phyloP scores from a whole-genome alignment of 441 rosid species.

The Populus hybrid region DNA sequence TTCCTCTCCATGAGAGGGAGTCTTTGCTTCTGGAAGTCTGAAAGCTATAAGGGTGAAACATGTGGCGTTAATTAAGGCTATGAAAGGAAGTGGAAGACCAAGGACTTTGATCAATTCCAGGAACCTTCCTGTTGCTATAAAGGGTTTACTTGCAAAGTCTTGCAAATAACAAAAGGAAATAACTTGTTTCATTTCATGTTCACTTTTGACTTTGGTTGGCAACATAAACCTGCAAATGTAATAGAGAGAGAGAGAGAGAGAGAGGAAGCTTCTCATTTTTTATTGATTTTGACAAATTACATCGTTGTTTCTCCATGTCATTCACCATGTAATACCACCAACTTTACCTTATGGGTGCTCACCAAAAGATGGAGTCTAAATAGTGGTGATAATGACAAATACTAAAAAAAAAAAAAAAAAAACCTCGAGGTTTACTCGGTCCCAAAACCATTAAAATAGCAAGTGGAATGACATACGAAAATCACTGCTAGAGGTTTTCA shows the following conservation, averaged over 20 bases:
- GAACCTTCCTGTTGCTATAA: not conserved
- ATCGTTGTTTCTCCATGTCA: too few relatives aligned
- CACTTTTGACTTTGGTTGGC: too few relatives aligned
- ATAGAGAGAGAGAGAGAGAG: too few relatives aligned
- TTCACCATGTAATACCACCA: too few relatives aligned
- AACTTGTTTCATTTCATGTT: too few relatives aligned
- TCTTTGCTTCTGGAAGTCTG: too few relatives aligned
- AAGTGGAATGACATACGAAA: not conserved
- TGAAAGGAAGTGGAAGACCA: not conserved
- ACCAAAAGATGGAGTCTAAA: not conserved
- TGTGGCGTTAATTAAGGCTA: not conserved
- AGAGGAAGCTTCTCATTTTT: not conserved
- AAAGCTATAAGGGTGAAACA: too few relatives aligned
- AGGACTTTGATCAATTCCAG: not conserved
- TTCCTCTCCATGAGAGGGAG: too few relatives aligned
- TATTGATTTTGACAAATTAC: not conserved
- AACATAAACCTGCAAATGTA: too few relatives aligned
- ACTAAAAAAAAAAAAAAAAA: too few relatives aligned
- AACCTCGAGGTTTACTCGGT: not conserved
- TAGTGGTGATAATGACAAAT: not conserved
- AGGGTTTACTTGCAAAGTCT: too few relatives aligned
- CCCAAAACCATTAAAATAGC: not conserved
- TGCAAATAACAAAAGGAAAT: too few relatives aligned
- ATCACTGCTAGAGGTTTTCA: not conserved
- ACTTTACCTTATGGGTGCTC: not conserved